Evolutionary conservation across 23 red algal genomes (phyloP).

Genomic region (Gracilaria vermiculophylla): DNA sequence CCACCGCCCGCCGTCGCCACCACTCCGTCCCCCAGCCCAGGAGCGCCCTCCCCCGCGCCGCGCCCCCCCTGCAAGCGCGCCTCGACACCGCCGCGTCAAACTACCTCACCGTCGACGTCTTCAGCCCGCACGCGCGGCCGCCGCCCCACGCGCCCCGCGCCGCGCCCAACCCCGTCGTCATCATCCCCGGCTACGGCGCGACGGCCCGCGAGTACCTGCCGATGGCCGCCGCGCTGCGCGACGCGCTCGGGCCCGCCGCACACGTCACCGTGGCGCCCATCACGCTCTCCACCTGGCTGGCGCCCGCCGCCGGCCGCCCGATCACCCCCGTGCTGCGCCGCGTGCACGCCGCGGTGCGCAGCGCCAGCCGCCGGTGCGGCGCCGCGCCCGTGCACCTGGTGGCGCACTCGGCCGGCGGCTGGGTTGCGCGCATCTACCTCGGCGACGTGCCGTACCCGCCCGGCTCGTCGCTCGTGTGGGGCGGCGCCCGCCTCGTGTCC

Average conservation of each 20-base stretch:
- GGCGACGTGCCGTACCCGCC: constrained; percentile 40
- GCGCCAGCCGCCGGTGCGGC: not conserved
- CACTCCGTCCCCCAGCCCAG: not conserved
- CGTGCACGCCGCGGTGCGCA: constrained; percentile 25
- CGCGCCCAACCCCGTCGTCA: constrained; percentile 53
- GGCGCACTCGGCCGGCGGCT: constrained; percentile 82
- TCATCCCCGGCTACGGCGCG: constrained; percentile 86
- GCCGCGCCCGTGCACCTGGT: constrained; percentile 47
- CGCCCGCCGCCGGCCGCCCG: constrained; percentile 72
- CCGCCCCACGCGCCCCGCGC: too few species aligned
- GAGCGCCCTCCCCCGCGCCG: not conserved
- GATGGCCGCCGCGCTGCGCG: constrained; percentile 40
- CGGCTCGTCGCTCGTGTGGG: constrained; percentile 11
- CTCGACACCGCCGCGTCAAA: not conserved
- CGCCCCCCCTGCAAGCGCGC: not conserved
- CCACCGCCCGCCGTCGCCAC: not conserved
- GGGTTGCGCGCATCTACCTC: constrained; percentile 80
- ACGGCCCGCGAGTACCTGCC: constrained; percentile 31
- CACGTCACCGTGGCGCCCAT: constrained; percentile 62
- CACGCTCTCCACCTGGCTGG: constrained; percentile 36
- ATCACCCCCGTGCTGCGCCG: constrained; percentile 69
- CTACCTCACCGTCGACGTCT: not conserved
- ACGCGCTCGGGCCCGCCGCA: not conserved
- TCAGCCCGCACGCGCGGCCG: not conserved
- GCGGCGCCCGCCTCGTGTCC: constrained; percentile 49